These are phyloP conservation scores for Rasamsonia emersonii DNA, from an alignment of 2,329 filamentous ascomycete species.

Conservation along the genomic window DNA sequence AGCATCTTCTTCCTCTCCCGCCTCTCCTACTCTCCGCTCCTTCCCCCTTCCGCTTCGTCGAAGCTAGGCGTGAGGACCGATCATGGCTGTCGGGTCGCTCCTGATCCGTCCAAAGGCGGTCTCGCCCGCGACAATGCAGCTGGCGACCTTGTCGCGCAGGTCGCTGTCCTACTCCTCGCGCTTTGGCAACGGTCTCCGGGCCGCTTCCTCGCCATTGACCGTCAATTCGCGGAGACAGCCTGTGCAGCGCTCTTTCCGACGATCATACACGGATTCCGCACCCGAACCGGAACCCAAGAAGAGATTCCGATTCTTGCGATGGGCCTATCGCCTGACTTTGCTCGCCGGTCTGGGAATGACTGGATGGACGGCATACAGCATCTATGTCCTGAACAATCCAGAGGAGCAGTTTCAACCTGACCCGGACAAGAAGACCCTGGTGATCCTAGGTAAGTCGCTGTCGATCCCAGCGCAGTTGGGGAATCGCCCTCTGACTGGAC, in stretches of 20 bases:
- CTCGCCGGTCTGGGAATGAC: constrained; percentile 61
- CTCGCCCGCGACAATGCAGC: constrained; percentile 22
- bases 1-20: no score
- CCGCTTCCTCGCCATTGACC: constrained; percentile 19
- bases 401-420: constrained; percentile 70
- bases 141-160: constrained; percentile 29
- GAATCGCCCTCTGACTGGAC: no score
- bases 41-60: no score
- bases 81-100: constrained; percentile 28
- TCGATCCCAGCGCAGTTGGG: constrained; percentile 1
- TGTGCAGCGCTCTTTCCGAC: constrained; percentile 32
- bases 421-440: constrained; percentile 90
- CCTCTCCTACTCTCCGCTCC: no score
- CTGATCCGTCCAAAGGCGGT: constrained; percentile 26
- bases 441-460: constrained; percentile 67
- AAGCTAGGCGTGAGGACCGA: no score
- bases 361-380: constrained; percentile 66
- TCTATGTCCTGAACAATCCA: constrained; percentile 77
- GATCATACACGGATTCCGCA: constrained; percentile 44
- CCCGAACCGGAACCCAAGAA: constrained; percentile 38
- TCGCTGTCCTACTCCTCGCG: constrained; percentile 21
- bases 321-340: constrained; percentile 76
- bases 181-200: constrained; percentile 18
- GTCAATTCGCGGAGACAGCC: constrained; percentile 15
- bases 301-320: constrained; percentile 64